Base-by-base conservation (phyloP, 805 yeast genomes). In the Cyberlindnera saturnus region DNA sequence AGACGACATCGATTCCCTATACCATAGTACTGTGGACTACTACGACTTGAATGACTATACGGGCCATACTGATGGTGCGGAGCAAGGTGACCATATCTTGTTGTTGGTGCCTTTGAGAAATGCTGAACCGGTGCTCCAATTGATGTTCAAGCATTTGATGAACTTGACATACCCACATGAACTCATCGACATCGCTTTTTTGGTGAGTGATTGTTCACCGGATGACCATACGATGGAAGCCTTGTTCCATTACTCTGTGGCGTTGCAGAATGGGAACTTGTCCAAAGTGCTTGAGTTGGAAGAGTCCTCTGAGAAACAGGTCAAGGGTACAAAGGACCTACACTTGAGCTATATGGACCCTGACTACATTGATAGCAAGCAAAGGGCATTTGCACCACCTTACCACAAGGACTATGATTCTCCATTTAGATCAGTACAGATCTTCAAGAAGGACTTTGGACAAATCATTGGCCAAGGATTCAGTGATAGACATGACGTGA, bases 401-500 rank as follows among this genome's bases (percentile, higher is more conserved):
- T 80, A 70, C 57, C 91, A 85, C 59, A 60, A 66, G 20, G 76
- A 74, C 37, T 83, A 81, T 56, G 65, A 69, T 37, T 72, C 72
- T 42, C 91, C 88, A 6, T 91, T 88, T 70, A 72, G 95, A 56
- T 76, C 84, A 15, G 77, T 88, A 17, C 83, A 87, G 50, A 82
- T 93, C 32, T 88, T 76, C 63, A 82, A 82, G 53, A 85, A 83
- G 61, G 89, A 85, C 62, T 85, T 86, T 57, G 90, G 96, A 36
- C 93, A 86, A 63, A 75, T 74, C 9, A 84, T 86, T 50, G 95
- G 95, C 15, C 93, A 86, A 60, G 89, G 93, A 3, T 86, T 86
- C 56, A 74, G 81, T 52, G 95, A 86, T 56, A 66, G 95, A 50
- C 95, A 86, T 57, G 91, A 84, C 26, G 89, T 86, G 19, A 83